Evolutionary conservation across 306 rosid genomes (phyloP).

Genomic region (Astragalus glycyphyllos): DNA sequence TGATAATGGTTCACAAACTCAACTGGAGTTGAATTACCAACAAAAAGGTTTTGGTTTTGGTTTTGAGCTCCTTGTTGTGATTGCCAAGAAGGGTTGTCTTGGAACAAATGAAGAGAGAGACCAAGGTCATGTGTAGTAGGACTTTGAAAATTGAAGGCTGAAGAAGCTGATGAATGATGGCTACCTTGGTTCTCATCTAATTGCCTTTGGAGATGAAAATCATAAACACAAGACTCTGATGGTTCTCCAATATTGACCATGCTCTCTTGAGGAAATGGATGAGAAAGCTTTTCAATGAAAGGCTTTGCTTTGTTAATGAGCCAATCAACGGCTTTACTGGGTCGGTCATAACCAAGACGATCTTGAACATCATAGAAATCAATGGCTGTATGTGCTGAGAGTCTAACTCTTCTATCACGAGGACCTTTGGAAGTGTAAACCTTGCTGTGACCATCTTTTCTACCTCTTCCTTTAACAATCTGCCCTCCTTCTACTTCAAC

Average conservation of each 20-base stretch:
- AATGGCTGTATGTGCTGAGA: conserved; percentile 87
- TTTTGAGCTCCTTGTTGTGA: conserved; percentile 38
- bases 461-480: conserved; percentile 71
- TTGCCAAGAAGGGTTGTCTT: conserved; percentile 50
- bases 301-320: conserved; percentile 79
- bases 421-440: conserved; percentile 81
- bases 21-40: too few species aligned
- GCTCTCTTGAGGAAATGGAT: conserved; percentile 42
- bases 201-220: conserved; percentile 55
- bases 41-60: conserved; percentile 29
- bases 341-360: conserved; percentile 81
- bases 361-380: conserved; percentile 91
- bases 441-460: conserved; percentile 83
- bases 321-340: conserved; percentile 93
- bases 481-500: conserved; percentile 86
- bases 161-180: conserved; percentile 16
- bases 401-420: conserved; percentile 71
- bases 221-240: conserved; percentile 56
- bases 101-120: conserved; percentile 75
- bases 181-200: too few species aligned
- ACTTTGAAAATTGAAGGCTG: conserved; percentile 62
- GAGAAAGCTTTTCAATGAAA: conserved; percentile 73
- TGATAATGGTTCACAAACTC: too few species aligned
- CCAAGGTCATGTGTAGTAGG: conserved; percentile 69
- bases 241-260: conserved; percentile 29